Base-by-base conservation (phyloP, 2,329 filamentous ascomycete genomes). In the Zarea fungicola region DNA sequence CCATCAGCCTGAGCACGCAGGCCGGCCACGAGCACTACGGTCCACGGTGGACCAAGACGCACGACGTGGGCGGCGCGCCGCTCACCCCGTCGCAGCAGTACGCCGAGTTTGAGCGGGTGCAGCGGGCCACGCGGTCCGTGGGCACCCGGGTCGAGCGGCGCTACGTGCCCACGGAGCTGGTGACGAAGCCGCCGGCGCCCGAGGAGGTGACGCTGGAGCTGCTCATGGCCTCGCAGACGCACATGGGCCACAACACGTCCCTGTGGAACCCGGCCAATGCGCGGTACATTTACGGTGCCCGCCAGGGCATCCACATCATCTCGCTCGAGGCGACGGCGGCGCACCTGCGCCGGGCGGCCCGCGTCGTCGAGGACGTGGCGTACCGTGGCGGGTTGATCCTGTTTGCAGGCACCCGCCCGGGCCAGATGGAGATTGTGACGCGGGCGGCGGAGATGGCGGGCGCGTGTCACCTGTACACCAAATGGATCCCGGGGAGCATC, bases 241-340 rank as follows among this genome's bases (percentile, higher is more conserved):
- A 96, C 70, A 83, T 97, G 67, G 93, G 93, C 54, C 93, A 99
- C 71, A 81, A 87, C 61, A 92, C 87, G 1, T 88, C 88, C 53
- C 78, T 91, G 42, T 99, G 93, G 93, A 95, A 99, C 70, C 91
- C 93, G 10, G 84, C 83, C 45, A 99, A 97, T 72, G 85, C 90
- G 55, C 81, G 87, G 57, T 97, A 97, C 71, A 97, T 99, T 65
- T 91, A 88, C 65, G 93, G 93, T 59, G 81, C 95, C 53, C 80
- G 93, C 37, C 80, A 93, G 57, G 89, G 87, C 14, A 84, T 95
- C 53, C 92, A 96, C 70, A 90, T 99, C 65, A 96, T 99, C 66
- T 87, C 85, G 9, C 83, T 97, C 4, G 93, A 99, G 65, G 78
- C 83, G 52, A 97, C 88, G 26, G 89, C 90, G 13, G 85, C 90